Base-by-base conservation (phyloP, 495 filamentous ascomycete species). In the Cercophora scortea region DNA sequence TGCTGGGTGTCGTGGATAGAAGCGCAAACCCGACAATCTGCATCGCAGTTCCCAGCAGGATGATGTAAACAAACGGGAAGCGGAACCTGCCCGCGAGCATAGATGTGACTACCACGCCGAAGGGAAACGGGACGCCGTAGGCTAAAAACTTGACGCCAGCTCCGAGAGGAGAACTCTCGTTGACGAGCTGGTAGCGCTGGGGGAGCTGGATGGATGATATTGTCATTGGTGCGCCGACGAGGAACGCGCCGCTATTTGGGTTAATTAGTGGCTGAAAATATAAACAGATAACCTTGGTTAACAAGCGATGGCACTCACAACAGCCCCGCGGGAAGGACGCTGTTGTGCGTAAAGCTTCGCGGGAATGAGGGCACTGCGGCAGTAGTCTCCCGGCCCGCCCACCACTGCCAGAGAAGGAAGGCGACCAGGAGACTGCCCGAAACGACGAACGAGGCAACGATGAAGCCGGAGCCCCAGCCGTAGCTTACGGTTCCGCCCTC, bases 401-500 rank as follows among this genome's bases (percentile, higher is more conserved):
- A 41, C 38, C 38, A 41, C 15, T 41, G 38, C 47, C 47, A 49
- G 11, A 16, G 8, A 13, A 38, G 5, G 47, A 82, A 76, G 3
- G 70, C 16, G 43, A 79, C 65, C 38, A 77, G 71, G 17, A 82
- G 58, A 0, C 79, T 63, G 11, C 71, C 79, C 6, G 67, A 69
- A 5, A 65, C 61, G 15, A 77, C 70, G 50, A 77, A 82, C 7
- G 77, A 60, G 0, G 58, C 71, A 42, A 86, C 82, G 8, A 74
- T 77, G 15, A 59, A 62, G 4, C 65, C 70, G 40, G 56, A 62
- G 25, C 68, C 60, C 79, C 79, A 83, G 5, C 61, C 56, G 49
- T 72, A 86, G 1, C 68, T 44, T 8, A 66, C 59, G 38, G 38
- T 41, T 2, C 82, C 82, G 32, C 81, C 82, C 19, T 83, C 81